Conservation (phyloP, 441 rosid species). For the Sinapis alba region DNA sequence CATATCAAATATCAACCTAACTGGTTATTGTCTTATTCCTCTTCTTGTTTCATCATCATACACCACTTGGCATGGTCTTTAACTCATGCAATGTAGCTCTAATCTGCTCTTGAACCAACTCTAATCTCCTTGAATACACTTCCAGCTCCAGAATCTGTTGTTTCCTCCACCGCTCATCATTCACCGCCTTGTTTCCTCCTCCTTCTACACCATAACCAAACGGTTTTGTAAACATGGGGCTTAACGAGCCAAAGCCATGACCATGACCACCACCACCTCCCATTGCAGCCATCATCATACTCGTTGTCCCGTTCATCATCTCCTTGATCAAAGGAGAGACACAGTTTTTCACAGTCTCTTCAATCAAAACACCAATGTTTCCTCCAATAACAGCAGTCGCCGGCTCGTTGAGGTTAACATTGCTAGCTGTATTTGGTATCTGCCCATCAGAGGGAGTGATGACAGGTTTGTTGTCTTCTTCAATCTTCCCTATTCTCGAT, state of each 20-base stretch:
- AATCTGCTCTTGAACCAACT: conserved; percentile 90
- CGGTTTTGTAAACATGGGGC: conserved; percentile 45
- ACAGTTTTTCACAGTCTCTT: conserved; percentile 81
- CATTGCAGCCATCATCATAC: conserved; percentile 45
- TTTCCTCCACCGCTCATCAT: conserved; percentile 92
- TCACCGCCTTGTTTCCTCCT: conserved; percentile 44
- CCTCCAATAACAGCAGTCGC: conserved; percentile 31
- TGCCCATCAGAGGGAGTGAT: conserved; percentile 19
- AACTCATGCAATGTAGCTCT: conserved; percentile 76
- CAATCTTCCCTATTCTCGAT: conserved; percentile 51
- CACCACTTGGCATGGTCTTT: conserved; percentile 55
- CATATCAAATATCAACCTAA: conserved; percentile 25
- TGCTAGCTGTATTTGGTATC: conserved; percentile 13
- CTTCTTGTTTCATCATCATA: conserved; percentile 41
- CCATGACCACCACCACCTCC: conserved; percentile 11
- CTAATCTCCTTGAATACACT: conserved; percentile 87
- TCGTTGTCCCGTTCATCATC: conserved; percentile 51
- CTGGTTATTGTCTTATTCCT: conserved; percentile 36
- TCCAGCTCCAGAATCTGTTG: conserved; percentile 95
- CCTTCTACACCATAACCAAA: conserved; percentile 38
- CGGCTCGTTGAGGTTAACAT: conserved; percentile 35
- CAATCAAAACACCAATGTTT: conserved; percentile 50
- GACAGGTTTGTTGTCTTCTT: conserved; percentile 42
- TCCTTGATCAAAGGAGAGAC: conserved; percentile 85
- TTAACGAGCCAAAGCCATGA: conserved; percentile 29